Conservation (phyloP, 2,329 filamentous ascomycete genomes). For the Fusarium sp. region DNA sequence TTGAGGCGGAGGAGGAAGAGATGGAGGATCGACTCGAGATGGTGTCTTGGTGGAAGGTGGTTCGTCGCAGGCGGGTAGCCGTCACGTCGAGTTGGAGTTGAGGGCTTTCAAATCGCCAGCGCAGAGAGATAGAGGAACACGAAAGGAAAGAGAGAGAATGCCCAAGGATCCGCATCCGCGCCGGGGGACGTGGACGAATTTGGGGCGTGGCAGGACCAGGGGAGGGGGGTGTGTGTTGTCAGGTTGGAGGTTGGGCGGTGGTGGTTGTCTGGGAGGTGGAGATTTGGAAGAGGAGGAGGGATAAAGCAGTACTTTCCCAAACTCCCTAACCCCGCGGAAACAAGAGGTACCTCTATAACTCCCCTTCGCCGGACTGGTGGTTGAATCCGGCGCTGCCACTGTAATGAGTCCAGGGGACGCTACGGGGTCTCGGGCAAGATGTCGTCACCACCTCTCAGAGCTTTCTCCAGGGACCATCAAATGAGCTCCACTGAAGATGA, state of each 20-base stretch:
- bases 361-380: constrained; percentile 22
- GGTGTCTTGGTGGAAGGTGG: constrained; percentile 10
- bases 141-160: constrained; percentile 36
- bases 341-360: constrained; percentile 18
- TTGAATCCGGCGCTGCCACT: constrained; percentile 34
- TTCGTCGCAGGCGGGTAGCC: constrained; percentile 22
- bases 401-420: constrained; percentile 39
- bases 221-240: constrained; percentile 39
- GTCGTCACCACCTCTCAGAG: constrained; percentile 32
- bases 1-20: constrained; percentile 6
- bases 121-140: constrained; percentile 39
- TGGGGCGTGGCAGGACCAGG: constrained; percentile 43
- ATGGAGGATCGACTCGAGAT: constrained; percentile 9
- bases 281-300: constrained; percentile 11
- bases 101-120: constrained; percentile 39
- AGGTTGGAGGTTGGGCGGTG: constrained; percentile 39
- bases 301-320: not conserved
- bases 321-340: no score
- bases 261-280: constrained; percentile 35
- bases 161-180: constrained; percentile 42
- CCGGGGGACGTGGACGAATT: constrained; percentile 44
- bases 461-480: constrained; percentile 27
- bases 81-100: constrained; percentile 6
- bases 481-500: constrained; percentile 23
- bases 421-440: constrained; percentile 23